phyloP scores from a whole-genome alignment of 2,329 filamentous ascomycete species.

The Phyllosticta paracitricarpa region DNA sequence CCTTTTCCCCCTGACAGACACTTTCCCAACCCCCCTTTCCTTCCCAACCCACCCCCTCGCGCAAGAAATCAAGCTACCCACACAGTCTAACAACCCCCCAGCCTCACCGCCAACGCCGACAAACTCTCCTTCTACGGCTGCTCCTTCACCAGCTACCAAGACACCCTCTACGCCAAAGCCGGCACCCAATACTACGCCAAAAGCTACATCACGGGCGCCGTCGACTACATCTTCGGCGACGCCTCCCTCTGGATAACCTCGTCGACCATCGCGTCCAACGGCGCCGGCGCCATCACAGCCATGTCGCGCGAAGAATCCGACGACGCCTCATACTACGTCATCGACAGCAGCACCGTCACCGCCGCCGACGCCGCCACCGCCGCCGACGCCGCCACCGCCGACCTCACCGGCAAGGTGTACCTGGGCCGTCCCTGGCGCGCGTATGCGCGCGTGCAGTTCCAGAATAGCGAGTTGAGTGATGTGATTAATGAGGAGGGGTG shows the following conservation, averaged over 20 bases:
- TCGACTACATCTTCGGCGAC: slow-evolving; percentile 51
- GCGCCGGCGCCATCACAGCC: slow-evolving; percentile 22
- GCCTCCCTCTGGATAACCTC: slow-evolving; percentile 43
- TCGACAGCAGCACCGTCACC: slow-evolving; percentile 42
- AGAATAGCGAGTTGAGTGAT: slow-evolving; percentile 40
- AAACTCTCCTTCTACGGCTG: slow-evolving; percentile 50
- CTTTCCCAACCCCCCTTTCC: slow-evolving; percentile 32
- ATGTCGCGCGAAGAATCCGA: slow-evolving; percentile 24
- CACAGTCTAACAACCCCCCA: slow-evolving; percentile 14
- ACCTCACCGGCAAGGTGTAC: slow-evolving; percentile 27
- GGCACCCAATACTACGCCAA: slow-evolving; percentile 48
- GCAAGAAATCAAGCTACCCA: too few relatives aligned
- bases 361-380: slow-evolving; percentile 29
- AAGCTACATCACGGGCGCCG: slow-evolving; percentile 46
- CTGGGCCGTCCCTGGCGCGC: slow-evolving; percentile 45
- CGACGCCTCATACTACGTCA: slow-evolving; percentile 41
- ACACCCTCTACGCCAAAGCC: slow-evolving; percentile 36
- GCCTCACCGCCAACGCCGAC: slow-evolving; percentile 41
- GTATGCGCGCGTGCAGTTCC: slow-evolving; percentile 43
- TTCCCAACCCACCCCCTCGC: too few relatives aligned
- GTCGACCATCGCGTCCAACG: slow-evolving; percentile 20
- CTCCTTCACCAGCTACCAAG: slow-evolving; percentile 47
- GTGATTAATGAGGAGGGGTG: slow-evolving; percentile 53
- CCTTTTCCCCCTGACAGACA: slow-evolving; percentile 14
- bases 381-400: slow-evolving; percentile 22